A percentile compares a stretch with the other conserved stretches of the same genome.
These are phyloP conservation scores for Radiomyces spectabilis DNA, from an alignment of 192 early-diverging fungal species.

Conservation along the genomic window DNA sequence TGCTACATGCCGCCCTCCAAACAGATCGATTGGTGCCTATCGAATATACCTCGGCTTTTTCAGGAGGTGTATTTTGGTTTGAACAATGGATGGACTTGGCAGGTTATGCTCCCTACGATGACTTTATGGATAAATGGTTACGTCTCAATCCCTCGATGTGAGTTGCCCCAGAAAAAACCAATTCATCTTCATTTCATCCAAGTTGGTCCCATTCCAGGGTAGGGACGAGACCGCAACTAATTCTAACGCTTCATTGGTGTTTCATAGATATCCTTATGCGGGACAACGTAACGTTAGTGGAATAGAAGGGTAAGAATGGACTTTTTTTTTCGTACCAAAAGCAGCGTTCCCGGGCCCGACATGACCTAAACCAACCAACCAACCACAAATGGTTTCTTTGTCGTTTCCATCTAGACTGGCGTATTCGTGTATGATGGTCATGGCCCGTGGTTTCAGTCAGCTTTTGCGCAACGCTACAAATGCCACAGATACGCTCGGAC, in stretches of 20 bases:
- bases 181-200: not conserved
- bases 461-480: conserved; percentile 18
- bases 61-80: conserved; percentile 34
- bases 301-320: conserved; percentile 34
- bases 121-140: conserved; percentile 32
- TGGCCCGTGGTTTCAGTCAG: conserved; percentile 30
- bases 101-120: conserved; percentile 35
- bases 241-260: not conserved
- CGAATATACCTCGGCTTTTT: conserved; percentile 10
- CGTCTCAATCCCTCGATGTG: conserved; percentile 30
- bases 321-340: conserved; percentile 1
- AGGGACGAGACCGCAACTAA: not conserved
- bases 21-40: conserved; percentile 5
- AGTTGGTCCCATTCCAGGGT: not conserved
- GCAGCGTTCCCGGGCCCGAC: too few species aligned
- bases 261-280: conserved; percentile 30
- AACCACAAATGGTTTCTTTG: not conserved
- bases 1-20: too few species aligned
- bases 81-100: conserved; percentile 29
- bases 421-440: conserved; percentile 39
- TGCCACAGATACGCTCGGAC: conserved; percentile 15
- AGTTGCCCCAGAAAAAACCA: not conserved
- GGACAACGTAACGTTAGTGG: conserved; percentile 27
- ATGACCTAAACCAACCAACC: not conserved
- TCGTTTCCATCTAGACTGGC: conserved; percentile 19